Conservation (phyloP, 768 basidiomycete genomes). For the Mycena belliarum region DNA sequence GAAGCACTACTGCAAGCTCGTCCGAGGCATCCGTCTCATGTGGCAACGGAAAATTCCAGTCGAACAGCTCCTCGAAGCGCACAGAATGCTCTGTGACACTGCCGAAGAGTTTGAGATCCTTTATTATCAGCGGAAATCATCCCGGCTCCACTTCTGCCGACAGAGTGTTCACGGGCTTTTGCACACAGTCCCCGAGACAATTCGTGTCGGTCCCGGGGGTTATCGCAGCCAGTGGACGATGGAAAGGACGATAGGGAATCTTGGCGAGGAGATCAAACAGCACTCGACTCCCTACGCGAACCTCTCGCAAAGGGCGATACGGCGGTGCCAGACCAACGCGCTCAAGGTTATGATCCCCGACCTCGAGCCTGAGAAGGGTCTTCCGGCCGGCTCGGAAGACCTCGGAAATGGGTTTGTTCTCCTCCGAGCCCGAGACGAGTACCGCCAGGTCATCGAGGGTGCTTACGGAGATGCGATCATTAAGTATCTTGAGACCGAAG, state of each 20-base stretch:
- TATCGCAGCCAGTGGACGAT: constrained; percentile 10
- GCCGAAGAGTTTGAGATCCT: constrained; percentile 3
- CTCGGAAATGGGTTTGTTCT: constrained; percentile 14
- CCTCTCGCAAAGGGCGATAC: neutral
- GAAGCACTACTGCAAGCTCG: constrained; percentile 24
- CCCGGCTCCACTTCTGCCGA: constrained; percentile 6
- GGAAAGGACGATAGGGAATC: constrained; percentile 17
- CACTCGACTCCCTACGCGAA: constrained; percentile 3
- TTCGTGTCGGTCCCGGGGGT: neutral
- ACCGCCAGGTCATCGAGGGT: constrained; percentile 1
- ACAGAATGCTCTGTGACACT: neutral
- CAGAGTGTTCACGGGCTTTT: constrained; percentile 5
- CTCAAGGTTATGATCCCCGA: constrained; percentile 17
- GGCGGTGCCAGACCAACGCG: constrained; percentile 12
- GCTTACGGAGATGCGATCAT: neutral
- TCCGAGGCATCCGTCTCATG: constrained; percentile 1
- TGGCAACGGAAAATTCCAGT: neutral
- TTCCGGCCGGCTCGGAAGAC: constrained; percentile 4
- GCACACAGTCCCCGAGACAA: neutral
- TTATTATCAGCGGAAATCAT: neutral
- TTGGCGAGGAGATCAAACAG: constrained; percentile 11
- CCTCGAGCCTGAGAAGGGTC: neutral
- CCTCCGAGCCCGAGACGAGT: constrained; percentile 9
- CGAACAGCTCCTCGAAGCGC: neutral
- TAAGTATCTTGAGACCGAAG: neutral